These are phyloP conservation scores for Phylloporus sp. DNA, from an alignment of 768 basidiomycete genomes.

Conservation along the genomic window DNA sequence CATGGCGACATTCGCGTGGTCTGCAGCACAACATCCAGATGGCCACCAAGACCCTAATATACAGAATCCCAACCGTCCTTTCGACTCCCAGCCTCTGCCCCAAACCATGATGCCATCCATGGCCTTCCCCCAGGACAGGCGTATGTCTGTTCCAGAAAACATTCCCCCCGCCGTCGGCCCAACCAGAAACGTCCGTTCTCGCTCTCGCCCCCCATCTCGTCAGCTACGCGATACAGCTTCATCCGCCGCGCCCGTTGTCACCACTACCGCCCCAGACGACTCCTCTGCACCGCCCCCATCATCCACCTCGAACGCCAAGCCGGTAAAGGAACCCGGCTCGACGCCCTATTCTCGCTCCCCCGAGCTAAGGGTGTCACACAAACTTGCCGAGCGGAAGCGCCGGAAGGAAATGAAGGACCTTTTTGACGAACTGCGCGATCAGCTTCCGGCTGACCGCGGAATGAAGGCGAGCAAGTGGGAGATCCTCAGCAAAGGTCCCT, in stretches of 20 bases:
- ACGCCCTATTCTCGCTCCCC: conserved; percentile 95
- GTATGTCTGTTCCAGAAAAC: conserved; percentile 73
- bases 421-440: conserved; percentile 93
- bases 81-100: conserved; percentile 45
- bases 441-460: conserved; percentile 85
- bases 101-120: conserved; percentile 56
- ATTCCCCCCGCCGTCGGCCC: conserved; percentile 42
- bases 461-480: conserved; percentile 99
- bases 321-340: conserved; percentile 44
- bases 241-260: conserved; percentile 33
- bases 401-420: conserved; percentile 99
- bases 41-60: conserved; percentile 43
- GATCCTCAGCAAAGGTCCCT: conserved; percentile 89
- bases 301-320: conserved; percentile 33
- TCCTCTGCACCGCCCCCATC: conserved; percentile 35
- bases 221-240: conserved; percentile 44
- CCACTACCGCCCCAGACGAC: conserved; percentile 43
- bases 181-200: conserved; percentile 56
- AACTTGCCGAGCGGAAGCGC: conserved; percentile 93
- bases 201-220: conserved; percentile 71
- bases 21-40: conserved; percentile 46
- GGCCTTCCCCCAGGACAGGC: conserved; percentile 58
- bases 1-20: conserved; percentile 73
- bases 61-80: conserved; percentile 39
- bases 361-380: conserved; percentile 92